These are phyloP conservation scores for Lentinula lateritia DNA, from an alignment of 768 basidiomycete species.

Conservation along the genomic window DNA sequence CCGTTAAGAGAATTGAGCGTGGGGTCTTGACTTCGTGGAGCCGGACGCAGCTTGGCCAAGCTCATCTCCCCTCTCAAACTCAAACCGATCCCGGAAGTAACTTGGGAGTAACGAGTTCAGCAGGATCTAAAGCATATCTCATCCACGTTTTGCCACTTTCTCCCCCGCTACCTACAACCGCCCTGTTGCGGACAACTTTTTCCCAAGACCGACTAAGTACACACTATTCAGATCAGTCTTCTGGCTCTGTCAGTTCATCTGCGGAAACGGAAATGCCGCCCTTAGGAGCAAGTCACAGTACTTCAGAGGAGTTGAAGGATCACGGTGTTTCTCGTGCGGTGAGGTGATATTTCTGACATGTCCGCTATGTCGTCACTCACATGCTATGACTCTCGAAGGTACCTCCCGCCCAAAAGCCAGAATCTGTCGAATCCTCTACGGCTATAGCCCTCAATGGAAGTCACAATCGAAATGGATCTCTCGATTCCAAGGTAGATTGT, in stretches of 20 bases:
- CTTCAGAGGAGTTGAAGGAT: neutral
- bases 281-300: neutral
- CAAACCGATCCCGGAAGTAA: too few species aligned
- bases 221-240: neutral
- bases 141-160: neutral
- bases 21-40: neutral
- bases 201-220: neutral
- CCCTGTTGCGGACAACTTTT: neutral
- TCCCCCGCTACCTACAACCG: neutral
- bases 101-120: too few species aligned
- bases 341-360: neutral
- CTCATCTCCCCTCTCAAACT: neutral
- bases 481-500: neutral
- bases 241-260: neutral
- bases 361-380: neutral
- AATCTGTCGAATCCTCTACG: neutral
- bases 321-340: neutral
- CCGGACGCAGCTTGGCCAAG: neutral
- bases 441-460: neutral
- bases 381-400: neutral
- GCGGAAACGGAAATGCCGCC: neutral
- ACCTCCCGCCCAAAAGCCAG: neutral
- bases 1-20: neutral
- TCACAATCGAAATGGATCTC: neutral
- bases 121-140: neutral